These are phyloP conservation scores for Dactylonectria macrodidyma DNA, from an alignment of 2,329 filamentous ascomycete species.

Conservation along the genomic window DNA sequence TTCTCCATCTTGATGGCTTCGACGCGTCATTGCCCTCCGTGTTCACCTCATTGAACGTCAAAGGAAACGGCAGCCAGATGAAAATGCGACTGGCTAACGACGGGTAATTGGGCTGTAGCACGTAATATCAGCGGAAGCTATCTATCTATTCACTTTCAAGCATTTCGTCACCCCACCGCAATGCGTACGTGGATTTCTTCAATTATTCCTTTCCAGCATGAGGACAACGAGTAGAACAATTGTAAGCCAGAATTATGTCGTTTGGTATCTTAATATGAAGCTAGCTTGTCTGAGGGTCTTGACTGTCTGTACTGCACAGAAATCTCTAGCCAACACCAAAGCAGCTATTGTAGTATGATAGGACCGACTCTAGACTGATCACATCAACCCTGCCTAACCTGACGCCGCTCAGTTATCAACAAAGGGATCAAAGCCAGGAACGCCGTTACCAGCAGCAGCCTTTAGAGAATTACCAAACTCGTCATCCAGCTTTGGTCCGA, in stretches of 20 bases:
- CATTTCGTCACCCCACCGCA: too few species aligned
- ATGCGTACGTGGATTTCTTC: too few species aligned
- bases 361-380: background rate
- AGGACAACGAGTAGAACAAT: background rate
- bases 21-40: too few species aligned
- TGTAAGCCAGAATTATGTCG: background rate
- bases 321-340: background rate
- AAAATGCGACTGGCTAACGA: too few species aligned
- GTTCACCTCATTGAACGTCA: too few species aligned
- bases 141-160: too few species aligned
- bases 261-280: too few species aligned
- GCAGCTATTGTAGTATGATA: background rate
- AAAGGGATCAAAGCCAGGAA: slow-evolving; percentile 47
- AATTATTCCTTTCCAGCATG: too few species aligned
- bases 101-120: too few species aligned
- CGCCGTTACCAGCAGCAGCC: slow-evolving; percentile 44
- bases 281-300: background rate
- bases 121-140: too few species aligned
- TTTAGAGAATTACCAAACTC: slow-evolving; percentile 45
- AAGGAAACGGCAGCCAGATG: too few species aligned
- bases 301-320: background rate
- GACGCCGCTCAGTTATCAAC: slow-evolving; percentile 31
- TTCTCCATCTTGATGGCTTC: too few species aligned
- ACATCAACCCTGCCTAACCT: background rate
- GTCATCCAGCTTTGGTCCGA: slow-evolving; percentile 49